Evolutionary conservation across 2,329 filamentous ascomycete genomes (phyloP).

Genomic region (Monilinia fructicola): DNA sequence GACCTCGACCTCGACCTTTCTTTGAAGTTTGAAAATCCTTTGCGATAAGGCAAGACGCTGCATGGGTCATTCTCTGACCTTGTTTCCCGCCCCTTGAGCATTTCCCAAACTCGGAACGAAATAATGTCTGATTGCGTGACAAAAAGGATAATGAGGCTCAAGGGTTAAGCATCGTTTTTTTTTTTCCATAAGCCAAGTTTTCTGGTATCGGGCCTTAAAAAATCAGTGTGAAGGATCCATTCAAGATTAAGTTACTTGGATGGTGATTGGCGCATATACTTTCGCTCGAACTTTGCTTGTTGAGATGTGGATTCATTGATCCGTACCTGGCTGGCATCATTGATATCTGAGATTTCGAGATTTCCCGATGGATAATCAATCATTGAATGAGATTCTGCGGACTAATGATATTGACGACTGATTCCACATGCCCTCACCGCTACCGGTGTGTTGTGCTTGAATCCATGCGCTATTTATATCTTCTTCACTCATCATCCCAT

Average conservation of each 20-base stretch:
- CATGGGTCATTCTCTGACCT: constrained; percentile 6
- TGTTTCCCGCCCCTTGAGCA: not conserved
- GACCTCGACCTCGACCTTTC: not conserved
- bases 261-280: constrained; percentile 1
- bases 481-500: not conserved
- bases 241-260: not conserved
- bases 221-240: not conserved
- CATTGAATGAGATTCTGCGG: not conserved
- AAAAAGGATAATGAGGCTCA: constrained; percentile 15
- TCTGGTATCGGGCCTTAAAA: constrained; percentile 16
- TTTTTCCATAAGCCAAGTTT: constrained; percentile 1
- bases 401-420: not conserved
- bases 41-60: constrained; percentile 14
- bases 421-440: not conserved
- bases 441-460: not conserved
- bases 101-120: not conserved
- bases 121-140: constrained; percentile 14
- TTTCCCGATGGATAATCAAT: constrained; percentile 14
- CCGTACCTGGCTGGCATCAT: constrained; percentile 15
- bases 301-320: not conserved
- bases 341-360: constrained; percentile 15
- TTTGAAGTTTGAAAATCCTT: not conserved
- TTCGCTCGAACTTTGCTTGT: not conserved
- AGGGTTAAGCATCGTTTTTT: constrained; percentile 1
- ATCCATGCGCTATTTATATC: not conserved